Evolutionary conservation across 2,329 filamentous ascomycete genomes (phyloP), one percentile per base, ranked within the genome.

Genomic region (Fusarium vanettenii): DNA sequence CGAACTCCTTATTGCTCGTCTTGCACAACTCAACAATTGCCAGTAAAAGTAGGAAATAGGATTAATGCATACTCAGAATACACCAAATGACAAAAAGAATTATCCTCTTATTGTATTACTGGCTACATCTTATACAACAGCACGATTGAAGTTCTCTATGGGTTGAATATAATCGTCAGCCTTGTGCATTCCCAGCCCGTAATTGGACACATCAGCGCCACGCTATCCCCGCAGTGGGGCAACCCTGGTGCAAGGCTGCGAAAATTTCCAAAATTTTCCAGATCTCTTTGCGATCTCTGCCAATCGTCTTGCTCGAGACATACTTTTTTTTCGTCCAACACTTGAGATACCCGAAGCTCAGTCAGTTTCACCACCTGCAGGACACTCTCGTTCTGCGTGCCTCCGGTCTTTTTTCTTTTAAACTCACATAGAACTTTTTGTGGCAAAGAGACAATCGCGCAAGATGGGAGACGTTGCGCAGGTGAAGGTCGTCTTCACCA

Each of bases 401-500:
- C 31, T 22, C 2, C 2, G n/a, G 14, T 11, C 25, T 14, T 22
- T 18, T 10, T 29, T 8, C 35, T 14, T 6, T 50, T 14, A 9
- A 6, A 8, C 10, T 33, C 9, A 6, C 11, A 25, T 41, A n/a
- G 41, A 56, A 9, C 22, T 43, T 25, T 27, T 33, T 18, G 39
- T 14, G 45, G 25, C 45, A 18, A 16, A 9, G n/a, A 31, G 16
- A 52, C 22, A 60, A 18, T 50, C 29, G 33, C 59, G 68, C 69
- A 78, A 67, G 43, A 86, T 86, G 84, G 82, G 82, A 73, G 78
- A 84, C 75, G 80, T 82, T 74, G 83, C 86, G 62, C 91, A 92
- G 82, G 87, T 93, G 72, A 91, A 91, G 83, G 91, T 93, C 71
- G 86, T 91, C 82, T 93, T 93, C 84, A 91, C 89, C 69, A 93